Evolutionary conservation across 2,329 filamentous ascomycete genomes (phyloP), one percentile per base, ranked within the genome.

Genomic region (Seiridium cupressi): DNA sequence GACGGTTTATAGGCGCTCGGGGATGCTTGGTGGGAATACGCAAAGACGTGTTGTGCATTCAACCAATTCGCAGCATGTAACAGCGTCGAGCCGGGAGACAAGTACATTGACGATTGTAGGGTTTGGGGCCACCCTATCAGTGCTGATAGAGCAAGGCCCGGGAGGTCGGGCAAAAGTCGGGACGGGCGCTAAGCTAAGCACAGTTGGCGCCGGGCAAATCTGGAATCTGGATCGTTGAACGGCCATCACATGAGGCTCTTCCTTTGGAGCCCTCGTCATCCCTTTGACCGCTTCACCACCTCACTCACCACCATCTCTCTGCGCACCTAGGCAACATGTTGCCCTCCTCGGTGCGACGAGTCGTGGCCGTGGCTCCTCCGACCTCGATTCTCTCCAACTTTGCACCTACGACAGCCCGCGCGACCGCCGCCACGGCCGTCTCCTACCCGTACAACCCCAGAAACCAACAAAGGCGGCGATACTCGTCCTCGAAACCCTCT

Each of bases 401-500:
- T 61, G 71, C 74, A 65, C 72, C 77, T 51, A 68, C 77, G 49
- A 73, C 74, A 58, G 66, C 80, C 63, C 78, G 77, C 68, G 70
- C 73, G 51, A 62, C 58, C 31, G 69, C 73, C 55, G 69, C 74
- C 60, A 69, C 70, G 55, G 65, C 74, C 60, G 61, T 75, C 65
- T 63, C 68, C 58, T 67, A 74, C 62, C 64, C 77, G 65, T 73
- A 76, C 66, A 68, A 72, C 63, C 72, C 76, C 58, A 70, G 58
- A 58, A 67, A 73, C 62, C 81, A 82, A 66, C 83, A 84, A 73
- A 77, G 82, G 60, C 64, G 72, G 67, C 78, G 84, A 65, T 85
- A 79, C 68, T 87, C 84, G 9, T 87, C 84, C 36, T 87, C 84
- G 40, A 87, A 87, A 71, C 83, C 84, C n/a, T 86, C 84, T 44